Evolutionary conservation across 2,329 filamentous ascomycete species (phyloP).

Genomic region (Cryphonectria radicalis): DNA sequence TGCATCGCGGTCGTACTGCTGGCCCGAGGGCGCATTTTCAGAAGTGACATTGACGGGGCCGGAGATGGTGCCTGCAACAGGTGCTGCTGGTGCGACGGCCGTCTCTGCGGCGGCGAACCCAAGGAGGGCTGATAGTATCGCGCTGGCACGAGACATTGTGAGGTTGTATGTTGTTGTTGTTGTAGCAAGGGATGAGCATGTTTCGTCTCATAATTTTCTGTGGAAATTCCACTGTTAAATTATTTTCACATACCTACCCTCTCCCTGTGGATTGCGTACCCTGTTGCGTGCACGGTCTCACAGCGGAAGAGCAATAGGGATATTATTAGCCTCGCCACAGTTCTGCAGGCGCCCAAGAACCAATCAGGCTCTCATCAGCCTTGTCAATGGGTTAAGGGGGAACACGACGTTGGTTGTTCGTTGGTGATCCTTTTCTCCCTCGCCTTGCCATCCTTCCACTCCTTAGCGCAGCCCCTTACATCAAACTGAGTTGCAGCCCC

Average conservation of each 20-base stretch:
- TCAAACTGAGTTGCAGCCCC: neutral
- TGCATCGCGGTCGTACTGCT: slow-evolving; percentile 8
- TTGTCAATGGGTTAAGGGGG: neutral
- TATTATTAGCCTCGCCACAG: neutral
- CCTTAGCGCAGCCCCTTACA: slow-evolving; percentile 1
- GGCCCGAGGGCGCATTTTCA: neutral
- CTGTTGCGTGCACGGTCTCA: neutral
- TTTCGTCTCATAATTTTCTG: neutral
- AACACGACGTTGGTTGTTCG: neutral
- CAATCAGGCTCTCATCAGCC: neutral
- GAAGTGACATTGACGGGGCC: slow-evolving; percentile 1
- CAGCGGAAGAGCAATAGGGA: neutral
- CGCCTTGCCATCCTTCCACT: neutral
- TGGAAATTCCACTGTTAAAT: neutral
- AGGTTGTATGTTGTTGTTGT: neutral
- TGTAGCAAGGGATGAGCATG: neutral
- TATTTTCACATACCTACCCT: neutral
- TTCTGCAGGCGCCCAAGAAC: neutral
- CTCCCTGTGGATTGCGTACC: neutral
- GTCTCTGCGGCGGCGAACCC: neutral
- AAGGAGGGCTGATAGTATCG: neutral
- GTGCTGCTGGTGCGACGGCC: neutral
- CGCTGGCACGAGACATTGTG: neutral
- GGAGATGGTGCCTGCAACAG: neutral
- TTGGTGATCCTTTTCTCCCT: neutral